Percentiles rank a stretch among this genome's conserved stretches.
These are phyloP conservation scores for Litsea cubeba DNA, from an alignment of 164 flowering plant genomes.

Conservation along the genomic window DNA sequence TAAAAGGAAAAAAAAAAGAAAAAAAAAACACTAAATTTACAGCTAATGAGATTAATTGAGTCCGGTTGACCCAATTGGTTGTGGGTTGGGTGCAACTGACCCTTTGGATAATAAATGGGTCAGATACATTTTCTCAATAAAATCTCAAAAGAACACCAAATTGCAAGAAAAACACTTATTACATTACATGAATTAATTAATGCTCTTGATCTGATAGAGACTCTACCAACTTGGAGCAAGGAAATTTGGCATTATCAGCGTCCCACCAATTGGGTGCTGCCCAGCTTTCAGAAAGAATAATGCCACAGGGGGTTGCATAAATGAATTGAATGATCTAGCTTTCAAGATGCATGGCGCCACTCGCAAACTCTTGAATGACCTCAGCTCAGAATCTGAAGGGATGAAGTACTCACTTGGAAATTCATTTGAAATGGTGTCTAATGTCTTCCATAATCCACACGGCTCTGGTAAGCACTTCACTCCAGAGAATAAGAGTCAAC, in stretches of 20 bases:
- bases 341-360: conserved; percentile 17
- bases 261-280: conserved; percentile 50
- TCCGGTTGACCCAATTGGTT: neutral
- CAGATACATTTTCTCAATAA: neutral
- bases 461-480: conserved; percentile 24
- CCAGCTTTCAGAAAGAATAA: conserved; percentile 31
- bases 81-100: neutral
- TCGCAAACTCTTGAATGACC: conserved; percentile 20
- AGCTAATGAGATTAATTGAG: neutral
- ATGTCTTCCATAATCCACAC: too few species aligned
- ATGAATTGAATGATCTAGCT: conserved; percentile 28
- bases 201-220: conserved; percentile 18
- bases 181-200: neutral
- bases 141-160: neutral
- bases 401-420: conserved; percentile 52
- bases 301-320: conserved; percentile 28
- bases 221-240: conserved; percentile 40
- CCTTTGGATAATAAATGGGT: neutral
- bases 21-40: too few species aligned
- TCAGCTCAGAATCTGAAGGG: conserved; percentile 31
- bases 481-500: neutral
- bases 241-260: conserved; percentile 43
- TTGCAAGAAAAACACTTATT: neutral
- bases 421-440: conserved; percentile 2
- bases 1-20: too few species aligned